A percentile compares a stretch with the other conserved stretches of the same genome.
These are phyloP conservation scores for Phytophthora meadii DNA, from an alignment of 352 stramenopile genomes.

Conservation along the genomic window DNA sequence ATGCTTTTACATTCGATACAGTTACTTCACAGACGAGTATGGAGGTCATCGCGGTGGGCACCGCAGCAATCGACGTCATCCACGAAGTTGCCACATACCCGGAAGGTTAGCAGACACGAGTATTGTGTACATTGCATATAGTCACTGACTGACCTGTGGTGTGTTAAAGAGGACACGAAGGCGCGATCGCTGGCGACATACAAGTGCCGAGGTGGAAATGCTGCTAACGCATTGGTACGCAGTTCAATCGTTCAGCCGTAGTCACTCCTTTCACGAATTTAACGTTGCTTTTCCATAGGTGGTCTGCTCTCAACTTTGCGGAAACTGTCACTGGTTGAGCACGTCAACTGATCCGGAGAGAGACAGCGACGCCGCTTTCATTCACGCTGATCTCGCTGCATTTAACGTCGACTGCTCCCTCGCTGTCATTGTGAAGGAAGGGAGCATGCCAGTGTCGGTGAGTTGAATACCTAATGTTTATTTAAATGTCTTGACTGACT, in stretches of 20 bases:
- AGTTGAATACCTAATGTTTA: conserved; percentile 4
- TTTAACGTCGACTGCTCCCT: conserved; percentile 60
- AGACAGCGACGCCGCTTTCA: conserved; percentile 66
- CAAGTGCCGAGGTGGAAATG: conserved; percentile 78
- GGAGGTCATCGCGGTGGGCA: conserved; percentile 75
- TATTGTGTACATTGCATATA: background rate
- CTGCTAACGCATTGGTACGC: conserved; percentile 63
- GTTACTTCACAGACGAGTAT: conserved; percentile 18
- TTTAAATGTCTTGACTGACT: background rate
- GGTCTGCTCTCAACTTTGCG: conserved; percentile 66
- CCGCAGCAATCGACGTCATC: conserved; percentile 75
- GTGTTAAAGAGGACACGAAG: conserved; percentile 42
- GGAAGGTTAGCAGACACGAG: conserved; percentile 37
- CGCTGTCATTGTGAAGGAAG: conserved; percentile 43
- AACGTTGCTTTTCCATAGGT: conserved; percentile 27
- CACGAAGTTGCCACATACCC: conserved; percentile 67
- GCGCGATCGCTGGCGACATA: conserved; percentile 52
- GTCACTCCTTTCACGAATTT: too few species aligned
- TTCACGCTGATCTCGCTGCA: conserved; percentile 45
- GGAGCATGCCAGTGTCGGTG: conserved; percentile 73
- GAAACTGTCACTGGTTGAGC: conserved; percentile 62
- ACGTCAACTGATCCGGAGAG: conserved; percentile 59
- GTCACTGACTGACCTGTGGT: background rate
- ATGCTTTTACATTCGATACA: background rate
- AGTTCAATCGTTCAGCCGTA: too few species aligned